Evolutionary conservation across 108 stramenopile species (phyloP).

Genomic region (Cyclotella distinguenda): DNA sequence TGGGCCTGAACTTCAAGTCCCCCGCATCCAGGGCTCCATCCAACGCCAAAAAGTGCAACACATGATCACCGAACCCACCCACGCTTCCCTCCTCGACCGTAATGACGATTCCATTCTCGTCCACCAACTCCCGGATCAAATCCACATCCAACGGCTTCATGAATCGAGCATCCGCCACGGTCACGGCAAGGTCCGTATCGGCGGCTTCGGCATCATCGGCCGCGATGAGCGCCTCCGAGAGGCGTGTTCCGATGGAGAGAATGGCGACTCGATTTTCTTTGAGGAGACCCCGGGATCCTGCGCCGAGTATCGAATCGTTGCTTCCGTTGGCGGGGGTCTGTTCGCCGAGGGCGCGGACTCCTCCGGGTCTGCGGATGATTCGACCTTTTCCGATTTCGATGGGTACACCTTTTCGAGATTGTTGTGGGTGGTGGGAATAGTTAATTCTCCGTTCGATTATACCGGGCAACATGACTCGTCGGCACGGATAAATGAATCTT

Average conservation of each 20-base stretch:
- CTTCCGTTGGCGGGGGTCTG: slow-evolving; percentile 44
- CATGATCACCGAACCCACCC: slow-evolving; percentile 95
- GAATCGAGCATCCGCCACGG: slow-evolving; percentile 96
- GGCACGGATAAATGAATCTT: no score
- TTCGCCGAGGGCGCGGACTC: slow-evolving; percentile 58
- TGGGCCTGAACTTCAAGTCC: slow-evolving; percentile 90
- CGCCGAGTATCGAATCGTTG: slow-evolving; percentile 36
- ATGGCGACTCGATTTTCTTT: slow-evolving; percentile 87
- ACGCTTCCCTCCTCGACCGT: slow-evolving; percentile 95
- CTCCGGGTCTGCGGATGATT: slow-evolving; percentile 82
- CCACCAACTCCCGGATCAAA: slow-evolving; percentile 85
- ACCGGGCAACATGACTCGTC: no score
- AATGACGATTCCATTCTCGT: slow-evolving; percentile 88
- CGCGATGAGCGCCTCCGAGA: slow-evolving; percentile 86
- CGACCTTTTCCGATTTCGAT: slow-evolving; percentile 94
- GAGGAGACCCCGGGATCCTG: slow-evolving; percentile 61
- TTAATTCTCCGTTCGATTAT: no score
- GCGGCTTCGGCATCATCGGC: slow-evolving; percentile 89
- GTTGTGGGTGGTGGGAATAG: background rate
- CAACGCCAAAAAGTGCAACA: slow-evolving; percentile 91
- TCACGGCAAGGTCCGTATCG: slow-evolving; percentile 81
- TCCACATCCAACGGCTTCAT: slow-evolving; percentile 96
- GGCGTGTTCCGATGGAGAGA: slow-evolving; percentile 90
- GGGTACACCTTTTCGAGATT: slow-evolving; percentile 49
- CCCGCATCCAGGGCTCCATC: slow-evolving; percentile 93